Percentiles rank a stretch among this genome's conserved stretches.
phyloP scores from a whole-genome alignment of 73 alveolate genomes.

The Blepharisma stoltei region DNA sequence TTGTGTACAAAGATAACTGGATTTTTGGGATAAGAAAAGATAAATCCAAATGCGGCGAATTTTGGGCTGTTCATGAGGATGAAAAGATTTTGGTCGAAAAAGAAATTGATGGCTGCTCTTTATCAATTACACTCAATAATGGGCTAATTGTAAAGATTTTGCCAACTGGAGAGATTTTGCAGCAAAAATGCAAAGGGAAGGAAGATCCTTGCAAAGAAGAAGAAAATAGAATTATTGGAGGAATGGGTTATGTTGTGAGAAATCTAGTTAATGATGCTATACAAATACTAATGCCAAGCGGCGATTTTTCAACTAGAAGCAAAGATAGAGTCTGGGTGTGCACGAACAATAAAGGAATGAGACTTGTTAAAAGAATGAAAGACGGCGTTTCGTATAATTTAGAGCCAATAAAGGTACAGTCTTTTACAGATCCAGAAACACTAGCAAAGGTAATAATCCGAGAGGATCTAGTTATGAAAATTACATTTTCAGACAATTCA shows the following conservation, averaged over 20 bases:
- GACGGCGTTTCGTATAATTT: conserved; percentile 51
- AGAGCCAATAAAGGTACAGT: conserved; percentile 64
- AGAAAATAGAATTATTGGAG: conserved; percentile 66
- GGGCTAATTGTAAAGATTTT: conserved; percentile 77
- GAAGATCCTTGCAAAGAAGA: conserved; percentile 52
- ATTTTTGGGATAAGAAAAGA: conserved; percentile 13
- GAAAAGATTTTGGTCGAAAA: conserved; percentile 41
- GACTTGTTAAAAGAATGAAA: conserved; percentile 60
- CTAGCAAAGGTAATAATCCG: conserved; percentile 55
- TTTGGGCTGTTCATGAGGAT: conserved; percentile 78
- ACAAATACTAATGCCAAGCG: conserved; percentile 64
- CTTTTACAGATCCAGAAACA: conserved; percentile 77
- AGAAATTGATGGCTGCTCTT: conserved; percentile 38
- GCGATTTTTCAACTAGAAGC: conserved; percentile 60
- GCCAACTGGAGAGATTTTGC: conserved; percentile 74
- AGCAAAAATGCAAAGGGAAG: conserved; percentile 35
- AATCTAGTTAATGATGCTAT: conserved; percentile 64
- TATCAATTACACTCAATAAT: conserved; percentile 66
- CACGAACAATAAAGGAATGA: conserved; percentile 73
- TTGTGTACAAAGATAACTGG: conserved; percentile 24
- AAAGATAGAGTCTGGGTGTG: conserved; percentile 56
- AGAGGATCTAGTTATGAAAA: conserved; percentile 69
- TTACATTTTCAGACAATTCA: conserved; percentile 66
- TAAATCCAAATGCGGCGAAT: conserved; percentile 35
- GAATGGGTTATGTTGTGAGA: conserved; percentile 71